Conservation (phyloP, 768 basidiomycete species). For the Lepiota brunneoincarnata region DNA sequence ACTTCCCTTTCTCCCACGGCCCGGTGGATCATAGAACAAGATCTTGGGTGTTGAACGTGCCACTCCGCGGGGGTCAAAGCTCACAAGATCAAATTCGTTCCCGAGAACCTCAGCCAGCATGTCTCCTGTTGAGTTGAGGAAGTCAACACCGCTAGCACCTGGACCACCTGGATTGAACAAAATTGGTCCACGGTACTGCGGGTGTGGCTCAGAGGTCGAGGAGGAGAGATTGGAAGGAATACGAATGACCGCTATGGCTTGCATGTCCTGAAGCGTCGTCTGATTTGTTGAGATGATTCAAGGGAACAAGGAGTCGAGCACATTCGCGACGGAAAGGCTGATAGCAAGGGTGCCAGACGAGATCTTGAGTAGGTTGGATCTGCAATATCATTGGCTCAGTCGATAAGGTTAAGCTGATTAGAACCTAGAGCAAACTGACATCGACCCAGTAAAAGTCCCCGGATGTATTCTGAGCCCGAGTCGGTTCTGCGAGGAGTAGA, state of each 20-base stretch:
- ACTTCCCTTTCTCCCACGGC: too few species aligned
- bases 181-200: constrained; percentile 39
- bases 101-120: constrained; percentile 32
- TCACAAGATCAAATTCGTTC: constrained; percentile 41
- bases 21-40: constrained; percentile 27
- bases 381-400: background rate
- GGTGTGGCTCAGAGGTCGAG: too few species aligned
- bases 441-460: constrained; percentile 5
- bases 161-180: constrained; percentile 48
- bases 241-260: constrained; percentile 40
- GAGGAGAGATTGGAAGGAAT: constrained; percentile 25
- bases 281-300: constrained; percentile 33
- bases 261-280: constrained; percentile 35
- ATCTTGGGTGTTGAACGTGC: constrained; percentile 30
- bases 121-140: constrained; percentile 21
- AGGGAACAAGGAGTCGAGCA: constrained; percentile 14
- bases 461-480: too few species aligned
- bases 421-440: too few species aligned
- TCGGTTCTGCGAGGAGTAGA: too few species aligned
- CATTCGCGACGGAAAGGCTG: constrained; percentile 12
- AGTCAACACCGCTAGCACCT: constrained; percentile 39
- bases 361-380: constrained; percentile 14
- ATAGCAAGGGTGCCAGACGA: constrained; percentile 15
- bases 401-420: too few species aligned
- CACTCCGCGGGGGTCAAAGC: constrained; percentile 46